These are phyloP conservation scores for Straminergon stramineum DNA, from an alignment of 225 moss, liverwort and hornwort genomes.

Conservation along the genomic window DNA sequence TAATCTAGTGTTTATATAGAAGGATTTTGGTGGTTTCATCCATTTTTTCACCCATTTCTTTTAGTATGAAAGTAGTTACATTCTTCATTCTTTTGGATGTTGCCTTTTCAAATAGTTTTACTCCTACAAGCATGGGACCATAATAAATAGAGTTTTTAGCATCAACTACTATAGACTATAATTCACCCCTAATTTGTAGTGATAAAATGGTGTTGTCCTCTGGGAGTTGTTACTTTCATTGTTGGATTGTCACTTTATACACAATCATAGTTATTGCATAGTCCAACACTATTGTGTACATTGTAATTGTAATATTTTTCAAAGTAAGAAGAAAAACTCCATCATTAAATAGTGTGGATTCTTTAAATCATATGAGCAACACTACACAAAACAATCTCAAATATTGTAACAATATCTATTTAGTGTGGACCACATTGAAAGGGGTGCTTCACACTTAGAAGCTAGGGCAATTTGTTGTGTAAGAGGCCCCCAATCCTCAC, in stretches of 20 bases:
- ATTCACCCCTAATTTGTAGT: too few relatives aligned
- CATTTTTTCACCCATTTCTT: too few relatives aligned
- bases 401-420: too few relatives aligned
- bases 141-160: neutral
- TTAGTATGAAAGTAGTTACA: neutral
- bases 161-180: fast-evolving
- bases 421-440: neutral
- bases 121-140: fast-evolving
- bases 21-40: neutral
- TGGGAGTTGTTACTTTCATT: neutral
- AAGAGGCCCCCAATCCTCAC: too few relatives aligned
- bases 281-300: fast-evolving
- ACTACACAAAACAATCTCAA: fast-evolving
- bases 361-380: fast-evolving
- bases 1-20: neutral
- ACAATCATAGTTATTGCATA: neutral
- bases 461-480: too few relatives aligned
- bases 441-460: too few relatives aligned
- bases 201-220: neutral
- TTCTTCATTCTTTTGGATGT: neutral
- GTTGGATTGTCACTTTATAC: neutral
- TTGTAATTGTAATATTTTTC: neutral
- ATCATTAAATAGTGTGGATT: neutral
- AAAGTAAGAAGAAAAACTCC: neutral
- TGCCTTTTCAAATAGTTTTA: neutral